phyloP scores from a whole-genome alignment of 768 basidiomycete species.

The Paxillus rubicundulus region DNA sequence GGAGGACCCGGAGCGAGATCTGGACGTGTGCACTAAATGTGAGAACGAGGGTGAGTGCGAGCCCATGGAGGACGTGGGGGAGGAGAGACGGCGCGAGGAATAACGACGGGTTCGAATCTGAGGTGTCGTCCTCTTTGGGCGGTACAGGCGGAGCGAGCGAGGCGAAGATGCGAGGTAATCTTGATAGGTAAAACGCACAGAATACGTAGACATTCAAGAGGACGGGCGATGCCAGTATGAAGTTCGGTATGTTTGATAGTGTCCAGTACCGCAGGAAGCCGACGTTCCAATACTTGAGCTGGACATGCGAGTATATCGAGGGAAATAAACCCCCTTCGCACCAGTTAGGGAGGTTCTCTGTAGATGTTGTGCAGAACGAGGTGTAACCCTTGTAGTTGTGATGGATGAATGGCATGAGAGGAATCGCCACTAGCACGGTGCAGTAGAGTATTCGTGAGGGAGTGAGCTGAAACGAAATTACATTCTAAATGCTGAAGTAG shows the following conservation, averaged over 20 bases:
- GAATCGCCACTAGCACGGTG: conserved; percentile 41
- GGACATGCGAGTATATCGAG: conserved; percentile 78
- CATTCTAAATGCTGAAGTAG: not conserved
- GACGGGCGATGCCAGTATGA: conserved; percentile 73
- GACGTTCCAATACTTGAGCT: conserved; percentile 81
- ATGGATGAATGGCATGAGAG: conserved; percentile 63
- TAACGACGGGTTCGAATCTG: conserved; percentile 17
- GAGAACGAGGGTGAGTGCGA: conserved; percentile 58
- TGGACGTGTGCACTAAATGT: conserved; percentile 84
- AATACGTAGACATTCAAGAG: conserved; percentile 47
- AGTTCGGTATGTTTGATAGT: conserved; percentile 79
- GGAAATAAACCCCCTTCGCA: conserved; percentile 55
- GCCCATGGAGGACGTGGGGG: conserved; percentile 75
- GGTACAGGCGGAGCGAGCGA: conserved; percentile 1
- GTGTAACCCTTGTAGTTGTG: conserved; percentile 70
- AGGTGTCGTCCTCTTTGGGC: not conserved
- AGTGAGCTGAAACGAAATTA: conserved; percentile 31
- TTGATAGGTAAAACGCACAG: conserved; percentile 23
- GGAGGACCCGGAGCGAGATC: conserved; percentile 75
- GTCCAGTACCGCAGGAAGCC: conserved; percentile 91
- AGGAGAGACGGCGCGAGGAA: conserved; percentile 45
- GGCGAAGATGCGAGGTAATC: conserved; percentile 2
- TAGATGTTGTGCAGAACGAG: conserved; percentile 54
- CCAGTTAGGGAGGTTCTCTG: conserved; percentile 48
- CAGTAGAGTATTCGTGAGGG: conserved; percentile 35